These are phyloP conservation scores for Solanum neorickii DNA, from an alignment of 257 asterid genomes.

Conservation along the genomic window DNA sequence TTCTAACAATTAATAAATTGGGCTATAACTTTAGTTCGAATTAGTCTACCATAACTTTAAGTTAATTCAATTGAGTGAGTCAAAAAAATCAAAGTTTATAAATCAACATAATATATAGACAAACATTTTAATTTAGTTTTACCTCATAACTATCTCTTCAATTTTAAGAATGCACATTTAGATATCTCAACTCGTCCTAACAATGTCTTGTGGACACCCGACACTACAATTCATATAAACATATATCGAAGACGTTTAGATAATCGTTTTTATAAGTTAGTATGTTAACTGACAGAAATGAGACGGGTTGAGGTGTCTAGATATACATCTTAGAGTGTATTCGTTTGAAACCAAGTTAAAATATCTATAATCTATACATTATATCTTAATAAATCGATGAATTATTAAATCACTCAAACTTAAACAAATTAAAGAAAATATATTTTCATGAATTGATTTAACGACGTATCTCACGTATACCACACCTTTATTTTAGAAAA, in stretches of 20 bases:
- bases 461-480: background rate
- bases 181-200: background rate
- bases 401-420: background rate
- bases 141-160: background rate
- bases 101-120: background rate
- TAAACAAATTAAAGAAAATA: background rate
- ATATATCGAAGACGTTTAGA: background rate
- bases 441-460: background rate
- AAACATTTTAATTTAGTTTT: background rate
- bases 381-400: background rate
- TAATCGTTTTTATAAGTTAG: background rate
- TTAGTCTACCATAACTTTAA: background rate
- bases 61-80: background rate
- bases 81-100: background rate
- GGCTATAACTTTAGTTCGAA: background rate
- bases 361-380: background rate
- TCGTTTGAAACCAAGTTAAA: background rate
- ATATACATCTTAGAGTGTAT: background rate
- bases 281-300: background rate
- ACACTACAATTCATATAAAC: background rate
- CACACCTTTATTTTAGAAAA: background rate
- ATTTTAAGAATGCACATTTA: background rate
- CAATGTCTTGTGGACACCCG: background rate
- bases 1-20: background rate
- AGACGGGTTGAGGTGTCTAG: background rate